These are phyloP conservation scores for Westerdykella ornata DNA, from an alignment of 2,329 filamentous ascomycete species.

Conservation along the genomic window DNA sequence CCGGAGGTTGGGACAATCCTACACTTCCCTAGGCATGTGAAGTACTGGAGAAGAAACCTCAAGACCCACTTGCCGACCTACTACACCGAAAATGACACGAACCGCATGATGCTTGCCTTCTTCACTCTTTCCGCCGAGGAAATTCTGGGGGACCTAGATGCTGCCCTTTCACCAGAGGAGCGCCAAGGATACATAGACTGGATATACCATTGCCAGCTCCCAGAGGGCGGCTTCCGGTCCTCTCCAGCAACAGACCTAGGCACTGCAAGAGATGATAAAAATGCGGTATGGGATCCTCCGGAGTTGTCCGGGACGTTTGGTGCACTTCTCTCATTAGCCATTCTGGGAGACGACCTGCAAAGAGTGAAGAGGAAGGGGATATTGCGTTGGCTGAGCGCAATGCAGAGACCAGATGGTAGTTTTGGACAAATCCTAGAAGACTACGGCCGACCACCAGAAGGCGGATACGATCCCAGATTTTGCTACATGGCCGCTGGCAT, in stretches of 20 bases:
- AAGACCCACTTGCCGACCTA: slow-evolving; percentile 70
- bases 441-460: slow-evolving; percentile 53
- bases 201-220: slow-evolving; percentile 82
- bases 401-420: slow-evolving; percentile 81
- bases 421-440: slow-evolving; percentile 76
- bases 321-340: slow-evolving; percentile 66
- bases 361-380: slow-evolving; percentile 62
- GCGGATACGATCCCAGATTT: slow-evolving; percentile 78
- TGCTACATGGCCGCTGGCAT: slow-evolving; percentile 79
- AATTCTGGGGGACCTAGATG: slow-evolving; percentile 60
- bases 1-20: slow-evolving; percentile 11
- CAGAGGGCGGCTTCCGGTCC: slow-evolving; percentile 79
- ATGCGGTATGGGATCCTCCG: slow-evolving; percentile 61
- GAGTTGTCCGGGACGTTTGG: slow-evolving; percentile 88
- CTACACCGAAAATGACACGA: slow-evolving; percentile 86
- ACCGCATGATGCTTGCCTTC: slow-evolving; percentile 80
- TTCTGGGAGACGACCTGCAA: slow-evolving; percentile 54
- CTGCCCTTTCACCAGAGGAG: slow-evolving; percentile 49
- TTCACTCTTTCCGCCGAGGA: slow-evolving; percentile 85
- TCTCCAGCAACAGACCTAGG: slow-evolving; percentile 63
- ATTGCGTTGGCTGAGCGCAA: slow-evolving; percentile 62
- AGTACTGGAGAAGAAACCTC: slow-evolving; percentile 88
- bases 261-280: slow-evolving; percentile 44
- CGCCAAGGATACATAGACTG: slow-evolving; percentile 58
- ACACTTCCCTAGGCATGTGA: slow-evolving; percentile 56